Conservation (phyloP, 2,329 filamentous ascomycete genomes). For the Diaporthe sp. region DNA sequence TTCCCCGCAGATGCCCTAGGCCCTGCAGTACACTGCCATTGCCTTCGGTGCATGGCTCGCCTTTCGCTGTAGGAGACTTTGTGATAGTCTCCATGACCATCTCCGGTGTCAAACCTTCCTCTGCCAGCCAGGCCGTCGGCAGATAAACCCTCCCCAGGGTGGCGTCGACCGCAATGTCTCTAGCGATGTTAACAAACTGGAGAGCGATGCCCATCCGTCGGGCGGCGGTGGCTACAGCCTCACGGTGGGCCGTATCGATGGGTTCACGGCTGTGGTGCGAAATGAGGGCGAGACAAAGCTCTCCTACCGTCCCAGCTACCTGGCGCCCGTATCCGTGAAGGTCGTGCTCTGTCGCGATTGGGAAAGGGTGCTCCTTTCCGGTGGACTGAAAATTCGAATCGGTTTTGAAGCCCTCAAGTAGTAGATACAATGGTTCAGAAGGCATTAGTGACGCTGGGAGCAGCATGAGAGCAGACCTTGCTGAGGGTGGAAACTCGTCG, state of each 20-base stretch:
- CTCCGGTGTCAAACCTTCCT: conserved; percentile 66
- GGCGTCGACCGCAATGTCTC: conserved; percentile 79
- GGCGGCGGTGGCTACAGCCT: conserved; percentile 68
- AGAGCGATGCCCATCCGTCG: conserved; percentile 79
- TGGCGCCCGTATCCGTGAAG: conserved; percentile 75
- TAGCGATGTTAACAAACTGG: conserved; percentile 84
- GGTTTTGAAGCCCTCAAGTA: conserved; percentile 78
- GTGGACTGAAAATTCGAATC: conserved; percentile 69
- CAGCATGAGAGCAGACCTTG: conserved; percentile 69
- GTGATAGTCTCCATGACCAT: conserved; percentile 67
- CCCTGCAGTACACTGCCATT: neutral
- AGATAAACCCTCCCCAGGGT: conserved; percentile 77
- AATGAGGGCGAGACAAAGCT: conserved; percentile 77
- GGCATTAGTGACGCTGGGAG: conserved; percentile 72
- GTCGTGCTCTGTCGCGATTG: conserved; percentile 71
- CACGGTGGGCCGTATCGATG: conserved; percentile 50
- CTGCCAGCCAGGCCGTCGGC: conserved; percentile 73
- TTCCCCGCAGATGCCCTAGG: conserved; percentile 62
- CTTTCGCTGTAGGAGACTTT: conserved; percentile 42
- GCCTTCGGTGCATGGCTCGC: neutral
- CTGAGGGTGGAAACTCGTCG: conserved; percentile 65
- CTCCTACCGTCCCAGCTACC: conserved; percentile 80
- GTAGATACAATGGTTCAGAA: conserved; percentile 71
- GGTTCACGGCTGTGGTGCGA: conserved; percentile 66
- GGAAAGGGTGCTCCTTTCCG: conserved; percentile 53